Evolutionary conservation across 1,284 basidiomycete species (phyloP), one percentile per base, ranked within the genome.

Genomic region (Tranzscheliella williamsii): DNA sequence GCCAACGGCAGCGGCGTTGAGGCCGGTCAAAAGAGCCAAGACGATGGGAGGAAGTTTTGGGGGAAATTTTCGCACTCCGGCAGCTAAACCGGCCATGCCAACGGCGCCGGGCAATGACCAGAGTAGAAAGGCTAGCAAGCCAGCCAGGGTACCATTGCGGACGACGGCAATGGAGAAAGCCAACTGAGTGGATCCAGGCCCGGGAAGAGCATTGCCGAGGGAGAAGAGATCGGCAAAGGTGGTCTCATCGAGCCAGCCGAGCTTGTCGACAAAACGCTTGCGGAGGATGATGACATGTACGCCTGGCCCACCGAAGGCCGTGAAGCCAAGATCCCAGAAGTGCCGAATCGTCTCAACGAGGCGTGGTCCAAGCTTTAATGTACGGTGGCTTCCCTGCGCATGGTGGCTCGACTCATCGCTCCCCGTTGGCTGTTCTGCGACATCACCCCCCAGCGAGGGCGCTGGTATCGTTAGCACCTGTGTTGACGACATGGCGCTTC

Each of bases 1-100:
- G 0, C 84, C 84, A 2, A 85, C 84, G 0, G 83, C 82, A 0
- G 84, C 80, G 0, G 84, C 81, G 63, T 86, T 85, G 17, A 86
- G 63, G 0, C 85, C 84, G 0, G 83, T 83, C 15, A 86, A 75
- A 7, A 85, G 76, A 2, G 81, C 82, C 32, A 84, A 81, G 11
- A 82, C 83, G 30, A 82, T 80, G 1, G 73, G 69, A 0, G 84
- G 84, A 0, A 85, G 79, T 4, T 67, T 71, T 24, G 80, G 78
- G 11, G 79, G 79, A 16, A 85, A 81, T 5, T 67, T 76, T n/a
- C 78, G 69, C 3, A 85, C 80, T n/a, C 81, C 84, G 1, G 83
- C 76, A 0, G 80, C 81, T 8, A 85, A 73, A 3, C 75, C 80
- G 16, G 80, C 82, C 84, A 85, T 85, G 2, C 80, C 81, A 0